Evolutionary conservation across 495 filamentous ascomycete genomes (phyloP).

Genomic region (Penicillium bialowiezense): DNA sequence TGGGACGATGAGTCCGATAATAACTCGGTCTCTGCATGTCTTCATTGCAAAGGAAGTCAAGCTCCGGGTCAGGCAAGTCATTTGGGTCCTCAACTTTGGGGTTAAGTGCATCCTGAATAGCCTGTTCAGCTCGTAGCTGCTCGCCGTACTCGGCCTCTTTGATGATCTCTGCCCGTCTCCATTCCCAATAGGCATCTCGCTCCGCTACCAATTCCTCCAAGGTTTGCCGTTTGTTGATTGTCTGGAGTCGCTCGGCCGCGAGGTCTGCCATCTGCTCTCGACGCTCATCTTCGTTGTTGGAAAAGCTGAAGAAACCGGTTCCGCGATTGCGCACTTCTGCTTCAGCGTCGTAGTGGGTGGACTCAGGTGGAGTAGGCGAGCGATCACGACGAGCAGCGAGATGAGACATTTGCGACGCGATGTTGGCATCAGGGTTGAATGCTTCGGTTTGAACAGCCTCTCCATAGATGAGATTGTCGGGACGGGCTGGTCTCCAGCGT

Average conservation of each 20-base stretch:
- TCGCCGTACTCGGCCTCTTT: constrained; percentile 31
- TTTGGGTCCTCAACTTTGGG: too few relatives aligned
- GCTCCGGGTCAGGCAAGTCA: neutral
- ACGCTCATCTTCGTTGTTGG: constrained; percentile 62
- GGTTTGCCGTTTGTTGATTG: constrained; percentile 59
- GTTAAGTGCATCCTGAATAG: too few relatives aligned
- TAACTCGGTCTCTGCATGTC: neutral
- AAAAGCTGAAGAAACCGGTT: constrained; percentile 86
- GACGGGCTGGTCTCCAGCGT: constrained; percentile 58
- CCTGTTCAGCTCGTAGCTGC: too few relatives aligned
- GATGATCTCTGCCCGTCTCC: constrained; percentile 55
- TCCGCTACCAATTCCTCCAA: constrained; percentile 44
- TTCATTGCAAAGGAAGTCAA: neutral
- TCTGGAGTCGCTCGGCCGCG: constrained; percentile 61
- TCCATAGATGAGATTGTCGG: constrained; percentile 74
- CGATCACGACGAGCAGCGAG: constrained; percentile 73
- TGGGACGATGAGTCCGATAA: too few relatives aligned
- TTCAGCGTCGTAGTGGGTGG: constrained; percentile 79
- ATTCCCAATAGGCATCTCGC: constrained; percentile 49
- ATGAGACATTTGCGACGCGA: constrained; percentile 62
- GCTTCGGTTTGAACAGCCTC: constrained; percentile 77
- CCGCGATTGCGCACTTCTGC: constrained; percentile 83
- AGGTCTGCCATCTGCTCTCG: constrained; percentile 74
- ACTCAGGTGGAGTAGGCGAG: constrained; percentile 70
- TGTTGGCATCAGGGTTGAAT: constrained; percentile 65